Conservation (phyloP, 1,284 basidiomycete genomes). For the Dichomitus squalens region DNA sequence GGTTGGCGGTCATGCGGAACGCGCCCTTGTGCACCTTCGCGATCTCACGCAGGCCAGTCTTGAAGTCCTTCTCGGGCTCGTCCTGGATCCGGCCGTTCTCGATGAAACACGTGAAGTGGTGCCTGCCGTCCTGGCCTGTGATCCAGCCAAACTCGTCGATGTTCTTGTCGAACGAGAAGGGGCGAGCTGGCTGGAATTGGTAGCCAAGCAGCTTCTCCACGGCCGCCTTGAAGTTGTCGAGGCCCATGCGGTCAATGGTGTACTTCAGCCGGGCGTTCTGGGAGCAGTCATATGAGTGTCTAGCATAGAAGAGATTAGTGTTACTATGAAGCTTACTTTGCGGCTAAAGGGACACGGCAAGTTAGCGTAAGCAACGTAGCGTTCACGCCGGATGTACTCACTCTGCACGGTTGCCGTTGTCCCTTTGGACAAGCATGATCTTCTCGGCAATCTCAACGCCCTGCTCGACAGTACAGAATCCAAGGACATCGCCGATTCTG, state of each 20-base stretch:
- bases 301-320: neutral
- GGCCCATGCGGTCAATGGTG: constrained; percentile 94
- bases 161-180: constrained; percentile 88
- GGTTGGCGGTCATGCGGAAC: constrained; percentile 94
- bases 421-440: constrained; percentile 92
- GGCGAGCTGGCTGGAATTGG: constrained; percentile 69
- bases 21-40: constrained; percentile 93
- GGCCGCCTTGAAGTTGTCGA: constrained; percentile 85
- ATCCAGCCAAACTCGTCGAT: constrained; percentile 95
- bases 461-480: constrained; percentile 91
- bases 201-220: constrained; percentile 92
- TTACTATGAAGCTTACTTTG: constrained; percentile 30
- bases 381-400: constrained; percentile 41
- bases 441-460: constrained; percentile 88
- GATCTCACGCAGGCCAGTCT: constrained; percentile 91
- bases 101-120: constrained; percentile 94
- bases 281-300: neutral
- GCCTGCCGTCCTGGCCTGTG: constrained; percentile 84
- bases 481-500: constrained; percentile 84
- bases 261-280: constrained; percentile 95
- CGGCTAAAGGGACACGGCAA: constrained; percentile 27
- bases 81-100: constrained; percentile 98
- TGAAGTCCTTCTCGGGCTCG: constrained; percentile 89
- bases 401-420: constrained; percentile 95
- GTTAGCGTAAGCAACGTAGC: neutral